Evolutionary conservation across 1,139 yeast species (phyloP).

Genomic region (Suhomyces taliae): DNA sequence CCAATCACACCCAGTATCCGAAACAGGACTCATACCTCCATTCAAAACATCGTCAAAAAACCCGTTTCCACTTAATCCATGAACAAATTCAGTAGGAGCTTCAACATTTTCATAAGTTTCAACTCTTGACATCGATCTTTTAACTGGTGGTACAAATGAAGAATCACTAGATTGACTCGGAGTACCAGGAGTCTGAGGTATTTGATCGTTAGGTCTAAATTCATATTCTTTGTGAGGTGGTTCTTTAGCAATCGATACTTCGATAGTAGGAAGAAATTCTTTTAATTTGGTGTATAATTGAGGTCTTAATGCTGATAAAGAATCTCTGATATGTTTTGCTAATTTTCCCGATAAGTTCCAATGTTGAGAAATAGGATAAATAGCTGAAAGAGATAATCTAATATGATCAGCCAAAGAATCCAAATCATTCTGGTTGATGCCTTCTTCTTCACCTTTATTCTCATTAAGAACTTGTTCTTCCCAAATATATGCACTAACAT

Average conservation of each 20-base stretch:
- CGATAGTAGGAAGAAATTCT: conserved; percentile 18
- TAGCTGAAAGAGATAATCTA: conserved; percentile 46
- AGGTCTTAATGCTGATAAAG: conserved; percentile 30
- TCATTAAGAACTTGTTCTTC: conserved; percentile 23
- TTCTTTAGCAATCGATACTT: conserved; percentile 5
- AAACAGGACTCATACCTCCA: conserved; percentile 30
- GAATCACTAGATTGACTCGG: background rate
- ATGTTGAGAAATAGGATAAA: conserved; percentile 46
- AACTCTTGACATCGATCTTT: background rate
- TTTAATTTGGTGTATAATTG: conserved; percentile 23
- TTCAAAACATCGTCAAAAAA: conserved; percentile 4
- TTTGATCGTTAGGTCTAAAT: background rate
- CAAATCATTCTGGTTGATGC: conserved; percentile 31
- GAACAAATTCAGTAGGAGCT: background rate
- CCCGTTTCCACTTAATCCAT: conserved; percentile 2
- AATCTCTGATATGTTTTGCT: conserved; percentile 45
- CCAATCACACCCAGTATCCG: conserved; percentile 57
- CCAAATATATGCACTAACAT: conserved; percentile 52
- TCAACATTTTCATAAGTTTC: background rate
- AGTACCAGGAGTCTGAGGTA: background rate
- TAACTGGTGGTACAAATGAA: background rate
- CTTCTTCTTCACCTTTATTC: conserved; percentile 6
- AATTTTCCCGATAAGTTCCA: conserved; percentile 51
- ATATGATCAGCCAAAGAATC: conserved; percentile 47
- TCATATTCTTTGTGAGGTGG: background rate